Conservation (phyloP, 805 yeast genomes). For the Spathaspora passalidarum region DNA sequence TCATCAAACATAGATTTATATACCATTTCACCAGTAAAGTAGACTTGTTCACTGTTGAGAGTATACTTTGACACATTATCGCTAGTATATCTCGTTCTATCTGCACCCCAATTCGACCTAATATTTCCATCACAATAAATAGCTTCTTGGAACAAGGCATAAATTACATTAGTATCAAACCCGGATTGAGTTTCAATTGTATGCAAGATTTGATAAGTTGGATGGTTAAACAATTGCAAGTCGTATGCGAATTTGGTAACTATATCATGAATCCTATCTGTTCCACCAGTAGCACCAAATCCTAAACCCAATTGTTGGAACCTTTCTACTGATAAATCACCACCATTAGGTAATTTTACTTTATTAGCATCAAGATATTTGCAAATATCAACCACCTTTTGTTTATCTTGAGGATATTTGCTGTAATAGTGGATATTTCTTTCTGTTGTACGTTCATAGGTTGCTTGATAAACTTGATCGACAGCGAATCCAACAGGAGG, state of each 20-base stretch:
- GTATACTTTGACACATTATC: conserved; percentile 25
- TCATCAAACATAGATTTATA: conserved; percentile 50
- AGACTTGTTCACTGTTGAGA: conserved; percentile 25
- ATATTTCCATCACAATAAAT: conserved; percentile 47
- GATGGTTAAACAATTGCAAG: conserved; percentile 27
- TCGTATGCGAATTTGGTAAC: conserved; percentile 42
- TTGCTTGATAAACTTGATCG: conserved; percentile 48
- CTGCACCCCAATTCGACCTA: conserved; percentile 49
- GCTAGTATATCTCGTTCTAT: conserved; percentile 27
- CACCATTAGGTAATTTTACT: conserved; percentile 49
- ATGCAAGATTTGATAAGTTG: conserved; percentile 36
- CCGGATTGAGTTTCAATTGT: conserved; percentile 30
- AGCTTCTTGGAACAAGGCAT: conserved; percentile 57
- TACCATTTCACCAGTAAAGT: conserved; percentile 57
- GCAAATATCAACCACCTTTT: conserved; percentile 35
- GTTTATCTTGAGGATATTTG: conserved; percentile 47
- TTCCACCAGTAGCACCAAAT: conserved; percentile 52
- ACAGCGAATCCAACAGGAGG: conserved; percentile 48
- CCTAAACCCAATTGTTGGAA: conserved; percentile 51
- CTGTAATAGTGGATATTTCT: conserved; percentile 47
- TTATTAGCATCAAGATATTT: conserved; percentile 25
- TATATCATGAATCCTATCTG: conserved; percentile 44
- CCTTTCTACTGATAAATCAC: conserved; percentile 45
- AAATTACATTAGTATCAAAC: conserved; percentile 54
- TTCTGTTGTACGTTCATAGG: conserved; percentile 45